Conservation (phyloP, 2,329 filamentous ascomycete genomes). For the Epicoccum nigrum region DNA sequence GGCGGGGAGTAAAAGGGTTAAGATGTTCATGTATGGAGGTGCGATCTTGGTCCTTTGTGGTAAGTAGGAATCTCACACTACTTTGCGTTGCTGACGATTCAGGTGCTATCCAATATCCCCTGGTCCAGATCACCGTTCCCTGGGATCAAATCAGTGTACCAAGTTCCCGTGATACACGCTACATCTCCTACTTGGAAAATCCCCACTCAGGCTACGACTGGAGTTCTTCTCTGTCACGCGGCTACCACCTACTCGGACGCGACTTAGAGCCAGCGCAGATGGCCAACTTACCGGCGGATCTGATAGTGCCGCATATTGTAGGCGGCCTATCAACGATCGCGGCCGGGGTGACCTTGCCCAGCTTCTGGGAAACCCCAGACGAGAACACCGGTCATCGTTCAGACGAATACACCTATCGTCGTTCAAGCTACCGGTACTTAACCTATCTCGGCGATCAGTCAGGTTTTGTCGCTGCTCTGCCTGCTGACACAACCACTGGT, state of each 20-base stretch:
- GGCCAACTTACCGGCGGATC: neutral
- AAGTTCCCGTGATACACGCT: neutral
- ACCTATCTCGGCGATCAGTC: neutral
- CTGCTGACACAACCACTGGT: conserved; percentile 5
- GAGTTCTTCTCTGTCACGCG: no score
- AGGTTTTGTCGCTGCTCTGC: neutral
- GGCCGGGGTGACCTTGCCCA: neutral
- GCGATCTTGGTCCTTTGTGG: neutral
- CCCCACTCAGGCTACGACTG: no score
- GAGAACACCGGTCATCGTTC: neutral
- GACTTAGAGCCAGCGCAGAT: conserved; percentile 19
- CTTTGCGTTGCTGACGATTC: neutral
- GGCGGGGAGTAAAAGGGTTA: neutral
- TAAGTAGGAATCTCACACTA: neutral
- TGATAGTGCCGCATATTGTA: neutral
- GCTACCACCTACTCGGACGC: neutral
- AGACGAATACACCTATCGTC: no score
- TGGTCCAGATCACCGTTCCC: neutral
- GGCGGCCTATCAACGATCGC: neutral
- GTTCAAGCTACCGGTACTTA: no score
- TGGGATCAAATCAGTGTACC: neutral
- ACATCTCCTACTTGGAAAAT: neutral
- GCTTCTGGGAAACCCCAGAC: neutral
- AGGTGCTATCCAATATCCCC: conserved; percentile 11
- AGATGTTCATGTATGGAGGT: neutral